Percentiles rank a stretch among this genome's conserved stretches.
Conservation (phyloP, 2,329 filamentous ascomycete species). For the Aspergillus neotritici region DNA sequence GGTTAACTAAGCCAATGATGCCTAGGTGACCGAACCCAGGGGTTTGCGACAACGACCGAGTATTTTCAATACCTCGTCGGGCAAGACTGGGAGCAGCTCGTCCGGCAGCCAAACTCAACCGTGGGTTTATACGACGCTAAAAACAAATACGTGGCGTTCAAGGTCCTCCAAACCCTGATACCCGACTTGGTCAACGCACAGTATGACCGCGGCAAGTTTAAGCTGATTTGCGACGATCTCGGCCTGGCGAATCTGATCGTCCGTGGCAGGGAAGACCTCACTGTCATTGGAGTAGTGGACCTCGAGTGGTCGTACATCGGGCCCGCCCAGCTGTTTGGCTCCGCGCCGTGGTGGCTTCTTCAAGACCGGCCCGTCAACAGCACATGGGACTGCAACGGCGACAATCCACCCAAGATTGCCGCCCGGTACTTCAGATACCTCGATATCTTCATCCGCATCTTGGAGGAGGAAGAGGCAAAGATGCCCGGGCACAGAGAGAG, state of each 20-base stretch:
- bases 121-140: constrained; percentile 21
- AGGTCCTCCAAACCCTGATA: constrained; percentile 23
- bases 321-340: constrained; percentile 34
- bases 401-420: constrained; percentile 20
- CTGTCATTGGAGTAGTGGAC: constrained; percentile 32
- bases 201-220: constrained; percentile 29
- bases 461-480: constrained; percentile 30
- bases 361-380: constrained; percentile 26
- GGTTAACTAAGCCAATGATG: constrained; percentile 13
- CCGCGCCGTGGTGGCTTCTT: constrained; percentile 36
- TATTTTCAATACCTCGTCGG: constrained; percentile 30
- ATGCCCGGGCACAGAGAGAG: constrained; percentile 18
- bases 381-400: constrained; percentile 21
- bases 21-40: constrained; percentile 20
- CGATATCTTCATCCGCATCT: constrained; percentile 25
- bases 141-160: constrained; percentile 26
- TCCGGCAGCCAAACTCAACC: constrained; percentile 31
- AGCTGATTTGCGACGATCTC: constrained; percentile 36
- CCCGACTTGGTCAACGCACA: constrained; percentile 19
- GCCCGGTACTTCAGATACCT: constrained; percentile 24
- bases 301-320: constrained; percentile 36
- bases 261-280: constrained; percentile 28
- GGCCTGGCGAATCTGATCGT: constrained; percentile 36
- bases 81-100: constrained; percentile 33
- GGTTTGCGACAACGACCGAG: constrained; percentile 27